phyloP scores from a whole-genome alignment of 257 asterid species.

The Solanum rostratum region DNA sequence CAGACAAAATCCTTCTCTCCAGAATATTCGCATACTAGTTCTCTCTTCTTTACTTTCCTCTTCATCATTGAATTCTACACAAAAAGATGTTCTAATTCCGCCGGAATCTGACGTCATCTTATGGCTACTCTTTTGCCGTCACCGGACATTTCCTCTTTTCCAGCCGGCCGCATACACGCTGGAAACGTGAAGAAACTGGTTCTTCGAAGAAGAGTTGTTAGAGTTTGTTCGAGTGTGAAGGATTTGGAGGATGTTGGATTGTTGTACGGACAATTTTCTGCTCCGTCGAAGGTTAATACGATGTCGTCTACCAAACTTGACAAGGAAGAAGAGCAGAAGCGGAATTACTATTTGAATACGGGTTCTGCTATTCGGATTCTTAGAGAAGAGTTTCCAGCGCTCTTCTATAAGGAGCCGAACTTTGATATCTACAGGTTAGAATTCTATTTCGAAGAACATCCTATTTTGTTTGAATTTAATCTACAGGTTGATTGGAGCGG shows the following conservation, averaged over 20 bases:
- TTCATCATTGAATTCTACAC: background rate
- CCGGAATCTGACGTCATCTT: slow-evolving; percentile 4
- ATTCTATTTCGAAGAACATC: background rate
- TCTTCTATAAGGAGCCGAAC: slow-evolving; percentile 74
- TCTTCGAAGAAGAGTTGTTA: slow-evolving; percentile 24
- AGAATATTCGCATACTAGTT: background rate
- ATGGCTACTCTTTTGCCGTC: slow-evolving; percentile 29
- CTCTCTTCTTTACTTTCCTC: background rate
- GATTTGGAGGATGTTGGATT: slow-evolving; percentile 49
- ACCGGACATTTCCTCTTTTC: slow-evolving; percentile 17
- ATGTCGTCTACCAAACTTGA: slow-evolving; percentile 22
- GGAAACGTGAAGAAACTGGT: background rate
- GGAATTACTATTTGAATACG: slow-evolving; percentile 67
- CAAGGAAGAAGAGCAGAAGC: slow-evolving; percentile 59
- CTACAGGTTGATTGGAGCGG: background rate
- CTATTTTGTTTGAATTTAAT: background rate
- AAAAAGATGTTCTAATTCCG: slow-evolving; percentile 10
- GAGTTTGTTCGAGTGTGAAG: slow-evolving; percentile 33
- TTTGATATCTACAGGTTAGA: slow-evolving; percentile 72
- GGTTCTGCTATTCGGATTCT: slow-evolving; percentile 86
- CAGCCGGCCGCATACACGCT: background rate
- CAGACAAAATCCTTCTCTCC: slow-evolving; percentile 2
- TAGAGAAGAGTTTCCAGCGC: slow-evolving; percentile 69
- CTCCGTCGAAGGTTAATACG: slow-evolving; percentile 31
- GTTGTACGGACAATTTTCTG: slow-evolving; percentile 30